Conservation (phyloP, 768 basidiomycete genomes). For the Psilocybe tampanensis region DNA sequence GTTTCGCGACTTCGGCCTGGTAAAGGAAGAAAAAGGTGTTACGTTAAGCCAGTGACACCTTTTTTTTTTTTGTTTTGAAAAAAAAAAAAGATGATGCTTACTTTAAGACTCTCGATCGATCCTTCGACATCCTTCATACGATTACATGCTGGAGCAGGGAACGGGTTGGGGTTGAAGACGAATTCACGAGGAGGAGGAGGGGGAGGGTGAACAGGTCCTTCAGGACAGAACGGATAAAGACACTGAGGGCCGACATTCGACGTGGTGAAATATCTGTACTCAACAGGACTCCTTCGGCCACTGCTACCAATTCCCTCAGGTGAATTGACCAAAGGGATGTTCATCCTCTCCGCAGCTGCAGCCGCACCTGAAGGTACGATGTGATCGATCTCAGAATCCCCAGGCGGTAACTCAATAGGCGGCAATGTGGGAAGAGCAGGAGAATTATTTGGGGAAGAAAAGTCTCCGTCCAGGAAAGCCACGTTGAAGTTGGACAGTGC, state of each 20-base stretch:
- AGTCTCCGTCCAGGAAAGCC: no score
- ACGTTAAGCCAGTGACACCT: no score
- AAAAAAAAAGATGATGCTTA: neutral
- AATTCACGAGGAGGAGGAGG: neutral
- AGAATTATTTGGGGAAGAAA: neutral
- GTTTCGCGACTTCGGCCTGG: slow-evolving; percentile 38
- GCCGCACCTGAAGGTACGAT: no score
- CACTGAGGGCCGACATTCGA: neutral
- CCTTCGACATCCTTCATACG: neutral
- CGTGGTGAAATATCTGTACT: neutral
- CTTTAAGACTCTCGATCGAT: slow-evolving; percentile 7
- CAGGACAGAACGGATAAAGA: neutral
- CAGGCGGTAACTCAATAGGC: neutral
- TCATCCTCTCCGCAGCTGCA: neutral
- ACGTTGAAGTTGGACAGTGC: neutral
- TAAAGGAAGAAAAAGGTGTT: no score
- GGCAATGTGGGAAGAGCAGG: neutral
- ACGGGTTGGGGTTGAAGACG: neutral
- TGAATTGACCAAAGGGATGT: slow-evolving; percentile 2
- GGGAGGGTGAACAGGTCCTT: neutral
- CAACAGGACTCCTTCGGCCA: neutral
- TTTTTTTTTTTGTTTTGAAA: slow-evolving; percentile 1
- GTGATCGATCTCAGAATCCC: no score
- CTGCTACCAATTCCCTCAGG: neutral
- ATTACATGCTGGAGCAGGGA: neutral